phyloP scores from a whole-genome alignment of 495 filamentous ascomycete species.

The Hyaloscypha finlandica region DNA sequence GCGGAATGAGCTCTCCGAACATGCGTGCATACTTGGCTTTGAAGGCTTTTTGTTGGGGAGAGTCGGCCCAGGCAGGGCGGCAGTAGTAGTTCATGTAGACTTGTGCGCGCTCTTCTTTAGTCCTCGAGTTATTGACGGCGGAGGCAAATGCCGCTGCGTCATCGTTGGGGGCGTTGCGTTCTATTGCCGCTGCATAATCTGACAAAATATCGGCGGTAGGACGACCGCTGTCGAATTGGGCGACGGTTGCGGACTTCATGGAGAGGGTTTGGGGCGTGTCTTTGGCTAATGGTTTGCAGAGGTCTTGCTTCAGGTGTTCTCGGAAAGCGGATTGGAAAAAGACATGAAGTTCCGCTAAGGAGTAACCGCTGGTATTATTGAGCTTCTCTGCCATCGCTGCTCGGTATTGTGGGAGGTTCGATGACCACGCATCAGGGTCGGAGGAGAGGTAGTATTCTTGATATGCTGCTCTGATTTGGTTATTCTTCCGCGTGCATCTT shows the following conservation, averaged over 20 bases:
- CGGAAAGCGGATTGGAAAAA: constrained; percentile 21
- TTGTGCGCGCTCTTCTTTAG: constrained; percentile 25
- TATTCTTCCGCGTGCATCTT: constrained; percentile 35
- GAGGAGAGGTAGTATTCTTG: constrained; percentile 31
- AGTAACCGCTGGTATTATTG: constrained; percentile 27
- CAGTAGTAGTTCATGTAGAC: constrained; percentile 31
- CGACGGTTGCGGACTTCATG: not conserved
- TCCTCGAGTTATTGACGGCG: constrained; percentile 13
- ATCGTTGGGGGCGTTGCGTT: not conserved
- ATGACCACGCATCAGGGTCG: constrained; percentile 29
- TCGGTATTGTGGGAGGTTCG: constrained; percentile 19
- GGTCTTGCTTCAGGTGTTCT: constrained; percentile 31
- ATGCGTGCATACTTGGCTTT: constrained; percentile 31
- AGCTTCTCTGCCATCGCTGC: constrained; percentile 31
- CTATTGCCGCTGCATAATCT: constrained; percentile 1
- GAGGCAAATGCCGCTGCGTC: constrained; percentile 12
- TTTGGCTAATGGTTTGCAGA: constrained; percentile 17
- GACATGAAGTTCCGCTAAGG: constrained; percentile 31
- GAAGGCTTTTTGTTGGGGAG: constrained; percentile 22
- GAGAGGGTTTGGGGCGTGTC: constrained; percentile 3
- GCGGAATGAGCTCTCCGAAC: constrained; percentile 22
- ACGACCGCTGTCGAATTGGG: not conserved
- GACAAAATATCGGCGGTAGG: constrained; percentile 5
- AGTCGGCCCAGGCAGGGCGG: constrained; percentile 4
- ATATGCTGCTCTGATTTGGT: constrained; percentile 33